Base-by-base conservation (phyloP, 441 rosid genomes). In the Erodium moschatum region DNA sequence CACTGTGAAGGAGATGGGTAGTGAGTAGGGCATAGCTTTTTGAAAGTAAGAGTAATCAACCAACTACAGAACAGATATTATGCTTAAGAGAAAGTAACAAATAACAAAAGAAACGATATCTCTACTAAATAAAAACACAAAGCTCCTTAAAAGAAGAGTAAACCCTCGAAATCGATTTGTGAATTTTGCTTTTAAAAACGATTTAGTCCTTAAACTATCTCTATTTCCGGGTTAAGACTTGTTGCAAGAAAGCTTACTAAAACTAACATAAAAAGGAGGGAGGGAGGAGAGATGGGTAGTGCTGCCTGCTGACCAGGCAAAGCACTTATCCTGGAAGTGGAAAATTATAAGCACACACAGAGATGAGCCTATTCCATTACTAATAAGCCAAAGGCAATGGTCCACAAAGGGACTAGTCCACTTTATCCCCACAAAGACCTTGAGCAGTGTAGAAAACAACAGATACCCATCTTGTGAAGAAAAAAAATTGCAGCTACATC, bases 341-440 rank as follows among this genome's bases (percentile, higher is more conserved):
- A 70, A 74, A 70, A 64, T 66, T 70, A 72, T 54, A 66, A 50
- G 62, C 67, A 72, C 52, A 71, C 75, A 44, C 38, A 61, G 46
- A 61, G 66, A 46, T 65, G 63, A 46, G 71, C 38, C 74, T 76
- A 70, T 66, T 67, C 74, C 76, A 67, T 78, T 79, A 72, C 69
- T 65, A 70, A 76, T 72, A 69, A 79, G 82, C 85, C 85, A 83
- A 84, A 79, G 70, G 68, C 65, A 76, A 75, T 83, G 91, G 87
- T 78, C 89, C 89, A 69, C 71, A 72, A 84, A 74, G 84, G 80
- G 82, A 85, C 82, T 76, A 77, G 74, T 74, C 89, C 75, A 77
- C 86, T 84, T 85, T 85, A 81, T 72, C 86, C 81, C 75, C 81
- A 78, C 81, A 74, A 69, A 69, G 70, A 71, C 75, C 76, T 81